Evolutionary conservation across 768 basidiomycete species (phyloP), one percentile per base, ranked within the genome.

Genomic region (Leccinum boreale): DNA sequence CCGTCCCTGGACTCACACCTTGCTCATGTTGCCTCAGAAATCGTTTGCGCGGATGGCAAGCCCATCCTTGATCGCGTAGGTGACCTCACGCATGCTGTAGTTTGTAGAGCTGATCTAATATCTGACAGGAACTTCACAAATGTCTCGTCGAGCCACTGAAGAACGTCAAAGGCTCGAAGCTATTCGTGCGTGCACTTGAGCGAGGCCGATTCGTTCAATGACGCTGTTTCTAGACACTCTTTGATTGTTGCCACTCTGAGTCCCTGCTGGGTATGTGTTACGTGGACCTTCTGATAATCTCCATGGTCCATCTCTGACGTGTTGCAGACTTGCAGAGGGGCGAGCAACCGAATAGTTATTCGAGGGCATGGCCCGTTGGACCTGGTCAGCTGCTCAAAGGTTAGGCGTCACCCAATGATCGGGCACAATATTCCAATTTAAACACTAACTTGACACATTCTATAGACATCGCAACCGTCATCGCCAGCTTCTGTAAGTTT

Each of bases 201-300:
- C 3, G 3, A 31, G 48, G 24, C n/a, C 17, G 19, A n/a, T 55
- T 6, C 35, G 4, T 35, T 50, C 5, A 0, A 31, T 57, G 36
- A 68, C 19, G n/a, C 8, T 42, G 24, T 26, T 4, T 17, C 8
- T 21, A 71, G 70, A 61, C 67, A 8, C 59, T 71, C 21, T 62
- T 72, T 3, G 70, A 71, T n/a, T 71, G 69, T 7, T 72, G 70
- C 17, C 70, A 72, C 15, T 72, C 70, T 0, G 70, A 72, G 17
- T 62, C 46, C 7, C 36, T 71, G 2, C 49, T 71, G 26, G 65
- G 70, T 72, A 50, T 50, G 54, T 59, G 6, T 39, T 33, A 10
- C 17, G 17, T 9, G 17, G 19, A 54, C 39, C 10, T 15, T 0
- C 5, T 35, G 24, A 47, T 23, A 26, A 3, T 49, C 21, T n/a